Conservation (phyloP, 192 early-diverging fungal genomes). For the Backusella tarrabulga region DNA sequence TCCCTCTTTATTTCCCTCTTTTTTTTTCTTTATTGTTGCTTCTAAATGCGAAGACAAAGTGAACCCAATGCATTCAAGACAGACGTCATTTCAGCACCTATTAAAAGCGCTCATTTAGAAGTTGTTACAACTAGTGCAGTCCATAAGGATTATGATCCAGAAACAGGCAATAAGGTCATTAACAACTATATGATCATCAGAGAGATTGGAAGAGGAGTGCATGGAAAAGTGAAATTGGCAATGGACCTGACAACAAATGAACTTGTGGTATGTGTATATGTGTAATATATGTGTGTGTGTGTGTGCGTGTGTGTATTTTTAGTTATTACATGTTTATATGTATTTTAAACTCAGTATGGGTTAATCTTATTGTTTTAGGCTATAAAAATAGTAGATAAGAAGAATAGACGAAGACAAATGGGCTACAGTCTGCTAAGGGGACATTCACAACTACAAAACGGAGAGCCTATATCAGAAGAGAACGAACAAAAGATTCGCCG, state of each 20-base stretch:
- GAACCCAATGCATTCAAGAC: background rate
- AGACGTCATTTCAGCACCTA: background rate
- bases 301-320: background rate
- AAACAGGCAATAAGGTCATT: constrained; percentile 91
- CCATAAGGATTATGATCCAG: constrained; percentile 80
- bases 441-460: constrained; percentile 18
- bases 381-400: constrained; percentile 73
- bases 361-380: constrained; percentile 42
- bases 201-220: constrained; percentile 91
- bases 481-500: constrained; percentile 84
- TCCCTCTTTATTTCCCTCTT: background rate
- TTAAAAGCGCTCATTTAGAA: background rate
- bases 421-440: constrained; percentile 27
- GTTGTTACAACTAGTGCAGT: constrained; percentile 50
- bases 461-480: constrained; percentile 40
- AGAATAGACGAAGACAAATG: constrained; percentile 48
- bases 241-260: constrained; percentile 76
- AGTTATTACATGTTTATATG: background rate
- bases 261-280: constrained; percentile 53
- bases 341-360: background rate
- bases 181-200: constrained; percentile 93
- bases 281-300: background rate
- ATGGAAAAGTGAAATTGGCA: constrained; percentile 95
- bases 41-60: constrained; percentile 1
- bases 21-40: background rate